Conservation (phyloP, 164 flowering plant genomes). For the Vitis rupestris region DNA sequence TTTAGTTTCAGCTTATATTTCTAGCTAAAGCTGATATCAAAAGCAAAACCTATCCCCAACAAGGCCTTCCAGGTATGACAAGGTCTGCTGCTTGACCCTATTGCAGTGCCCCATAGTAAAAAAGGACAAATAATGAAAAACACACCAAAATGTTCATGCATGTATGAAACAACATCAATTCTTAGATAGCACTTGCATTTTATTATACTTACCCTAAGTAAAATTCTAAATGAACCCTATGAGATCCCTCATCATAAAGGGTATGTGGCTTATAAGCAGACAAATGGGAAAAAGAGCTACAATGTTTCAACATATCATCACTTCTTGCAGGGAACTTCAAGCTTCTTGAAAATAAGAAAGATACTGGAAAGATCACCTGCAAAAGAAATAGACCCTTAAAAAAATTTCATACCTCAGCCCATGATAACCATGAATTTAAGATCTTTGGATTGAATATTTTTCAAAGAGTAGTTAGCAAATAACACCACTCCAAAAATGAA, state of each 20-base stretch:
- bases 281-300: conserved; percentile 53
- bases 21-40: no score
- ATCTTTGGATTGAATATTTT: not conserved
- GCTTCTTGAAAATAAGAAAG: conserved; percentile 63
- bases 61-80: no score
- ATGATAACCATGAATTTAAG: not conserved
- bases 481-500: not conserved
- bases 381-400: conserved; percentile 3
- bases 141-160: not conserved
- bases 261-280: conserved; percentile 36
- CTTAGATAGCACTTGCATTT: not conserved
- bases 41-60: no score
- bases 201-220: conserved; percentile 62
- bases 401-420: not conserved
- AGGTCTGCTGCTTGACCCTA: no score
- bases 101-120: not conserved
- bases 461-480: no score
- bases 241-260: conserved; percentile 36
- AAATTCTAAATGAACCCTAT: conserved; percentile 76
- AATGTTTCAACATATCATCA: conserved; percentile 50
- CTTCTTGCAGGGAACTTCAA: conserved; percentile 64
- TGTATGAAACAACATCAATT: not conserved
- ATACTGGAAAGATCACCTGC: conserved; percentile 83
- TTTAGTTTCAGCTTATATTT: no score
- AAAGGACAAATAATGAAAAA: not conserved